Evolutionary conservation across 2,329 filamentous ascomycete genomes (phyloP), one percentile per base, ranked within the genome.

Genomic region (Torrubiella hemipterigena): DNA sequence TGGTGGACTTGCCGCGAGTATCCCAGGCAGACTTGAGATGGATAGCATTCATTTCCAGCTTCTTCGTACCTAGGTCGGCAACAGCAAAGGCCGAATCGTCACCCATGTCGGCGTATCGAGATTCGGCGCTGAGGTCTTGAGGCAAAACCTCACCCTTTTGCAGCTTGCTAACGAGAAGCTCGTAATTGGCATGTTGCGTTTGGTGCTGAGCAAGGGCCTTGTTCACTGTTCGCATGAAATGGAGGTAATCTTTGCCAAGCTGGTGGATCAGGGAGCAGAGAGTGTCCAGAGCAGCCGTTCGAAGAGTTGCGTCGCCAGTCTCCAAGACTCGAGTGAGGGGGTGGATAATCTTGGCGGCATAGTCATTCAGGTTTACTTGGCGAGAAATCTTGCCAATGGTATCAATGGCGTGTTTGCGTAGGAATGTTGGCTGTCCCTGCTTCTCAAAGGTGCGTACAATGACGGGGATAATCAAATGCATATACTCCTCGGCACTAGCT

Each of bases 21-120:
- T 96, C 91, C 91, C 91, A 99, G 1, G 93, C 91, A 40, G 81
- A 81, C 56, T 96, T 95, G 15, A 99, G 65, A 62, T 98, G 93
- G 40, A 96, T 87, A 30, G 94, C 86, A 44, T 98, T 99, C 55
- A 96, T 89, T 38, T 93, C 86, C 20, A 96, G 69, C 56, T 96
- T 96, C 65, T 94, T 95, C 10, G 81, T 83, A 2, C 79, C 77
- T 27, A 93, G 80, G 42, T 96, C 89, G 0, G 82, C 76, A n/a
- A n/a, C n/a, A n/a, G n/a, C n/a, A 46, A 86, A 81, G 6, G 78
- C 74, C 4, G 79, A 69, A 40, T 96, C 91, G 43, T 94, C 85
- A 6, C 77, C 66, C 32, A 81, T 74, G 40, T 84, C 77, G 7
- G 75, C 69, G 44, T 91, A 93, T 16, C 78, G 74, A 26, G 85